phyloP scores from a whole-genome alignment of 352 stramenopile species.

The Blastocystis sp. region DNA sequence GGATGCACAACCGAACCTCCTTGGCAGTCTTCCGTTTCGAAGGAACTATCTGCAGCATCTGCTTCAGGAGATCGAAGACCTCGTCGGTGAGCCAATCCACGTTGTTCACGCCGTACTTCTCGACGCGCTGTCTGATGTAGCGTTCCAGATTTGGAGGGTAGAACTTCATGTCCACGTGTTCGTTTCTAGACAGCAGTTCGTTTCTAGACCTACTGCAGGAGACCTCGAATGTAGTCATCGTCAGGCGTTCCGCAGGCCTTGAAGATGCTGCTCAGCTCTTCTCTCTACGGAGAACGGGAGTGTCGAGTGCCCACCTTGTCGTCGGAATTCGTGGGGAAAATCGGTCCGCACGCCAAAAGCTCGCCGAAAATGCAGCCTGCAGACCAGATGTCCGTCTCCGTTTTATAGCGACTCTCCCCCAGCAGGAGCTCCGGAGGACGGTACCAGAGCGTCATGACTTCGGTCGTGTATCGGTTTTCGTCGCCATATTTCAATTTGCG shows the following conservation, averaged over 20 bases:
- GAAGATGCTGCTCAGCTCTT: constrained; percentile 18
- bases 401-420: constrained; percentile 63
- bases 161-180: background rate
- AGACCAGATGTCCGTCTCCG: constrained; percentile 79
- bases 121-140: background rate
- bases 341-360: background rate
- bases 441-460: constrained; percentile 61
- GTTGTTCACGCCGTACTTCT: constrained; percentile 3
- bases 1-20: background rate
- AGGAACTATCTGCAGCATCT: constrained; percentile 15
- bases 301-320: background rate
- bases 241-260: background rate
- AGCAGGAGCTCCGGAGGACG: constrained; percentile 46
- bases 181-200: background rate
- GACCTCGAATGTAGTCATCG: background rate
- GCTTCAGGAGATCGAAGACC: background rate
- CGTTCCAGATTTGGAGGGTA: background rate
- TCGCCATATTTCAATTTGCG: constrained; percentile 63
- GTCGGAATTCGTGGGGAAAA: constrained; percentile 34
- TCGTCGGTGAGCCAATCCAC: constrained; percentile 6
- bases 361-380: constrained; percentile 83
- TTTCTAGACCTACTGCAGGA: background rate
- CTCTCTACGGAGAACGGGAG: background rate
- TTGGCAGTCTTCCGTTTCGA: constrained; percentile 2
- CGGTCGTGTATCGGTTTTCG: constrained; percentile 60